phyloP scores from a whole-genome alignment of 352 stramenopile genomes.

The Globisporangium yorkense region DNA sequence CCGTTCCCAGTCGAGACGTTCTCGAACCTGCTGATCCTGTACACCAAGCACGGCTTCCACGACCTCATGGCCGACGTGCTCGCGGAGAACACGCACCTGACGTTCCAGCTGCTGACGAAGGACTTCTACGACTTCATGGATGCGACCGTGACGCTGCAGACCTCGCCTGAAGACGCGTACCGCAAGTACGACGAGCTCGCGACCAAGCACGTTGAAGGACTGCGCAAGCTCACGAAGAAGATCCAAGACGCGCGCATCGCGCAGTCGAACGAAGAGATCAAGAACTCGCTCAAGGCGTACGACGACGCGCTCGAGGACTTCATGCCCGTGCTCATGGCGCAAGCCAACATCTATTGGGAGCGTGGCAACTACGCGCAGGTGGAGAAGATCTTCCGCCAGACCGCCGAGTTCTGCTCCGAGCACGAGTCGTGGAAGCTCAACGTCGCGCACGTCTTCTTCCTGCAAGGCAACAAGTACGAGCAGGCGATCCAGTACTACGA shows the following conservation, averaged over 20 bases:
- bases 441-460: conserved; percentile 94
- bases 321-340: conserved; percentile 96
- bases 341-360: conserved; percentile 96
- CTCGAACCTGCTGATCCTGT: conserved; percentile 92
- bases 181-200: conserved; percentile 92
- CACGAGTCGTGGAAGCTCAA: conserved; percentile 96
- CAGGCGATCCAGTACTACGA: conserved; percentile 94
- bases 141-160: conserved; percentile 90
- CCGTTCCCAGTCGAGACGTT: conserved; percentile 95
- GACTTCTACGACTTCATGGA: conserved; percentile 97
- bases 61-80: conserved; percentile 94
- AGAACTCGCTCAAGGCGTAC: conserved; percentile 89
- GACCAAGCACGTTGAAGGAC: conserved; percentile 89
- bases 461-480: conserved; percentile 89
- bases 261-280: conserved; percentile 92
- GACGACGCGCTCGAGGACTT: conserved; percentile 93
- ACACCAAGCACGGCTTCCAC: conserved; percentile 94
- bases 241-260: conserved; percentile 91
- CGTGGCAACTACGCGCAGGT: conserved; percentile 95
- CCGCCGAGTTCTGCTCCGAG: conserved; percentile 94
- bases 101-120: conserved; percentile 90
- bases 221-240: conserved; percentile 93
- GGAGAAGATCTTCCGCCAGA: conserved; percentile 94
- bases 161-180: conserved; percentile 92
- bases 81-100: conserved; percentile 92